phyloP scores from a whole-genome alignment of 164 flowering plant species.

The Euptelea pleiosperma region DNA sequence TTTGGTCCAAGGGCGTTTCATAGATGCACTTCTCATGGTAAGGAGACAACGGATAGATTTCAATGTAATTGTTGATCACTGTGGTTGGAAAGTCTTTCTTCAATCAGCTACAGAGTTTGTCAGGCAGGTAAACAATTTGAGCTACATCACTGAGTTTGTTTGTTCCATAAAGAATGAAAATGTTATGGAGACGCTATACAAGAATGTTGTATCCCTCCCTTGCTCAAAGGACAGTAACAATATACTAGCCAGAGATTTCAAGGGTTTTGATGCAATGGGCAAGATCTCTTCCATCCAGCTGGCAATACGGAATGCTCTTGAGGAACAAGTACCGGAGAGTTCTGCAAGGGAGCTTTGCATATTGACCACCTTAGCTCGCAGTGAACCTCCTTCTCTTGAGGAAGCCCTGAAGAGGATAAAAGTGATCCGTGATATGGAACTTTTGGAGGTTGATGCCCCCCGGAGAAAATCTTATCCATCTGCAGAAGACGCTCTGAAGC shows the following conservation, averaged over 20 bases:
- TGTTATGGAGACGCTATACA: conserved; percentile 63
- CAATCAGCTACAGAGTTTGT: conserved; percentile 75
- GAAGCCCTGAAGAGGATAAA: conserved; percentile 86
- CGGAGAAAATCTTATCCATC: conserved; percentile 57
- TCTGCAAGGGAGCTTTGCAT: conserved; percentile 94
- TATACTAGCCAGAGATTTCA: conserved; percentile 15
- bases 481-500: conserved; percentile 94
- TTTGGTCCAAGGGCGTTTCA: conserved; percentile 69
- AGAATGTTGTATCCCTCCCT: conserved; percentile 39
- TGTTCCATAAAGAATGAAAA: conserved; percentile 78
- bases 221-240: conserved; percentile 22
- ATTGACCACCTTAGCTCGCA: conserved; percentile 88
- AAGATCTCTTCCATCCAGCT: conserved; percentile 67
- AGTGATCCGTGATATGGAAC: conserved; percentile 71
- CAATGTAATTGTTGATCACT: conserved; percentile 76
- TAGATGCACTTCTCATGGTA: conserved; percentile 86
- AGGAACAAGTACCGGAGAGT: conserved; percentile 62
- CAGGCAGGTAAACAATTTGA: conserved; percentile 72
- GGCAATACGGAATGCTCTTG: conserved; percentile 75
- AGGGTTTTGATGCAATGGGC: conserved; percentile 26
- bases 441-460: conserved; percentile 40
- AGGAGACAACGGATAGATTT: conserved; percentile 92
- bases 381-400: conserved; percentile 88
- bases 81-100: conserved; percentile 73
- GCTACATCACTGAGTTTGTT: conserved; percentile 81